Evolutionary conservation across 164 flowering plant genomes (phyloP).

Genomic region (Tinospora cordifolia): DNA sequence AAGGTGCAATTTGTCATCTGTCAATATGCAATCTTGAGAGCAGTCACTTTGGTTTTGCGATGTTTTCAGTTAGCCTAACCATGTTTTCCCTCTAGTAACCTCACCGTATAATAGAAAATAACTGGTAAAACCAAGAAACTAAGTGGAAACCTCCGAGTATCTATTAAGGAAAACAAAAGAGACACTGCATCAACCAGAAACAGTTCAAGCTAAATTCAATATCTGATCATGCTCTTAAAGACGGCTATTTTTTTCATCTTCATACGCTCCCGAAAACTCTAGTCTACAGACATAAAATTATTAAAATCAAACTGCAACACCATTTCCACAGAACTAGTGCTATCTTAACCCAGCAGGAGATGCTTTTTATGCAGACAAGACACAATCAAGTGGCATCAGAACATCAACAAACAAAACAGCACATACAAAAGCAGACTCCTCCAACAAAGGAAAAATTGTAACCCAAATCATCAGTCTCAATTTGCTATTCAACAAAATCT

Average conservation of each 20-base stretch:
- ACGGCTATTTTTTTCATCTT: not conserved
- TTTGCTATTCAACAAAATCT: not conserved
- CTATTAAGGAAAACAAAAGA: not conserved
- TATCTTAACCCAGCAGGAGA: not conserved
- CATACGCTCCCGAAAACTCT: not conserved
- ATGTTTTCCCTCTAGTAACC: not conserved
- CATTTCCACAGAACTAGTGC: not conserved
- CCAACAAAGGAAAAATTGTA: not conserved
- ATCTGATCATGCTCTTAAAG: not conserved
- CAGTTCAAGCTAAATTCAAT: too few relatives aligned
- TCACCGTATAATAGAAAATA: not conserved
- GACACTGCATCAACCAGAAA: too few relatives aligned
- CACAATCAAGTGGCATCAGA: not conserved
- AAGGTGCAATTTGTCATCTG: not conserved
- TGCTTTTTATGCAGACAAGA: too few relatives aligned
- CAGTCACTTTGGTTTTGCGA: not conserved
- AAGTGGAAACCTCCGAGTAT: not conserved
- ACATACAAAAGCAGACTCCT: not conserved
- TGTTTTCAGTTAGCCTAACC: not conserved
- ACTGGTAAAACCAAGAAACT: not conserved
- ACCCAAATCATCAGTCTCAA: not conserved
- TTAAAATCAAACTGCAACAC: not conserved
- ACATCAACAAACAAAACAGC: not conserved
- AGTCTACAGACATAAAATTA: not conserved
- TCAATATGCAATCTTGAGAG: not conserved